A percentile compares a stretch with the other conserved stretches of the same genome.
These are phyloP conservation scores for Eremochloa ophiuroides DNA, from an alignment of 176 grass and related monocot species.

Conservation along the genomic window DNA sequence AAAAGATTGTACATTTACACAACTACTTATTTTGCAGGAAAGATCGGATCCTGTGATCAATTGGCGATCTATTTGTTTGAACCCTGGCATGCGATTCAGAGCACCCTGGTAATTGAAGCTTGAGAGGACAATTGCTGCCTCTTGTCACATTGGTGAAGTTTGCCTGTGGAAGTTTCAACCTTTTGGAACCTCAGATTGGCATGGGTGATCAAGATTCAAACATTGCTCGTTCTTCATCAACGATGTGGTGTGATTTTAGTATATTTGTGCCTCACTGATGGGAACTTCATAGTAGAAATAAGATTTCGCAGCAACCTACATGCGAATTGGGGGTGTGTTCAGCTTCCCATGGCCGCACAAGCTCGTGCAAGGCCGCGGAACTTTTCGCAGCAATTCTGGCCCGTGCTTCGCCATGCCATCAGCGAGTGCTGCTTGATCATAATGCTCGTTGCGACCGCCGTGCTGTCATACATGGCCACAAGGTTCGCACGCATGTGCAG, in stretches of 20 bases:
- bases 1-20: neutral
- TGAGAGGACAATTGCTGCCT: neutral
- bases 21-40: constrained; percentile 22
- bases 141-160: constrained; percentile 1
- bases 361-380: constrained; percentile 22
- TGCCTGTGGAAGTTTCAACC: neutral
- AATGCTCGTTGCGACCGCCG: constrained; percentile 56
- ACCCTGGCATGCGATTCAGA: neutral
- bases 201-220: constrained; percentile 17
- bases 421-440: constrained; percentile 77
- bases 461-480: constrained; percentile 48
- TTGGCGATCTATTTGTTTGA: neutral
- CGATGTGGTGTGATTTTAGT: constrained; percentile 17
- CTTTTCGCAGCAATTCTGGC: constrained; percentile 42
- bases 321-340: constrained; percentile 25
- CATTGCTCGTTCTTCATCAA: neutral
- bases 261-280: constrained; percentile 26
- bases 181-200: neutral
- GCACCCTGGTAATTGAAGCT: neutral
- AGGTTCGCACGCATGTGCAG: constrained; percentile 63
- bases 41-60: constrained; percentile 4
- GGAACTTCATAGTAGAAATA: neutral
- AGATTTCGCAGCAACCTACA: constrained; percentile 29
- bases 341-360: constrained; percentile 37
- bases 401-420: constrained; percentile 50